Evolutionary conservation across 2,329 filamentous ascomycete species (phyloP), one percentile per base, ranked within the genome.

Genomic region (Microdochium paspali): DNA sequence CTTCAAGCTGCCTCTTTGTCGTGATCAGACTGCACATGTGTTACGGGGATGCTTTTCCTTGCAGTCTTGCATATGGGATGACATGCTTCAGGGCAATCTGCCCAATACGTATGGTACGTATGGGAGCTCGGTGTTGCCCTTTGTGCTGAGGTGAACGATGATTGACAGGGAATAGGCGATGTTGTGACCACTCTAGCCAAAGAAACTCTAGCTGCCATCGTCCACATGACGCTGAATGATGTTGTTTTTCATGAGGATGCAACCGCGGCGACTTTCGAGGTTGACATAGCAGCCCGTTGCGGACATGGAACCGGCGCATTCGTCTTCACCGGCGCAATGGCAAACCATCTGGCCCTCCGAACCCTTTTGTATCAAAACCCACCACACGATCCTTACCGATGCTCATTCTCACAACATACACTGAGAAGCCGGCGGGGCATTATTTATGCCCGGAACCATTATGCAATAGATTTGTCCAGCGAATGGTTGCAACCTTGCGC

Each of bases 321-420:
- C 47, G 87, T 95, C 47, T 74, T 94, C 50, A 93, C 87, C 0
- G 91, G 91, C 3, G 95, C 90, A 4, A 95, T 95, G 90, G 90
- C 89, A 35, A 96, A 96, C 67, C 90, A 95, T 63, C 72, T 96
- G 18, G 84, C 85, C 0, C 74, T 95, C 39, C 81, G 90, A 32
- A 77, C 86, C 1, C 85, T 93, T 50, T 74, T 96, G 13, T 77
- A 73, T 1, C 84, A 87, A 50, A n/a, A n/a, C n/a, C 90, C 90
- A 13, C 91, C 91, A 0, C 82, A 95, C 62, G 7, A 79, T 96
- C 4, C 69, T 96, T 9, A 88, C 85, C 56, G 90, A 96, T 61
- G 72, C 82, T 53, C 78, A 88, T 28, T 79, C 82, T 4, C 91
- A 96, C 61, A 86, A 96, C 49, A 71, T 87, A 49, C 73, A 81